These are phyloP conservation scores for Coemansia pectinata DNA, from an alignment of 192 early-diverging fungal species.

Conservation along the genomic window DNA sequence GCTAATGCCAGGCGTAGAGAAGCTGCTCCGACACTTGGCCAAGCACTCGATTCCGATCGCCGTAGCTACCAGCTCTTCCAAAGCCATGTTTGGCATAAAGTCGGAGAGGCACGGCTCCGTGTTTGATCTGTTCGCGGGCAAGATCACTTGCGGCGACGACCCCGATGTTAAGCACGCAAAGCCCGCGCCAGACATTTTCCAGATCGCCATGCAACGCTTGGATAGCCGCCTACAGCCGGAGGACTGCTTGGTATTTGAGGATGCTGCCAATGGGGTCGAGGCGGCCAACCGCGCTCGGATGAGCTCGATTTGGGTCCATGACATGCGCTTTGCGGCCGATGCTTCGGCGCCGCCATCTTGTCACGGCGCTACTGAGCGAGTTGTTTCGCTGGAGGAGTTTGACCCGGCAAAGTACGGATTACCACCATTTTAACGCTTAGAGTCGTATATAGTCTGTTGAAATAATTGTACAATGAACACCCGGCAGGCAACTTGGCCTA, in stretches of 20 bases:
- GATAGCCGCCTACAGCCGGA: slow-evolving; percentile 52
- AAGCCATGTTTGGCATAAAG: slow-evolving; percentile 76
- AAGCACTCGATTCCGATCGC: slow-evolving; percentile 76
- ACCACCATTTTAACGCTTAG: slow-evolving; percentile 49
- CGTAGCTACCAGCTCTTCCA: slow-evolving; percentile 78
- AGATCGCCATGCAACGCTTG: slow-evolving; percentile 64
- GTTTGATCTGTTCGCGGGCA: slow-evolving; percentile 74
- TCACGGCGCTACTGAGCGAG: slow-evolving; percentile 59
- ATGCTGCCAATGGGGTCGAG: slow-evolving; percentile 77
- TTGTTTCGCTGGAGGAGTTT: slow-evolving; percentile 68
- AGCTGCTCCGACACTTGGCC: slow-evolving; percentile 74
- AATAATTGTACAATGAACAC: neutral
- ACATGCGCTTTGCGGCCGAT: slow-evolving; percentile 60
- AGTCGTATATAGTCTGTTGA: neutral
- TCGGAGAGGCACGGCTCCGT: slow-evolving; percentile 63
- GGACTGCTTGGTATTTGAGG: slow-evolving; percentile 92
- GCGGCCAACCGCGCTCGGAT: slow-evolving; percentile 82
- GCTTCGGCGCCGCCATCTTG: slow-evolving; percentile 39
- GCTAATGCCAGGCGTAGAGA: slow-evolving; percentile 67
- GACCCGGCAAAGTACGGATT: slow-evolving; percentile 65
- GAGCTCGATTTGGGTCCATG: slow-evolving; percentile 88
- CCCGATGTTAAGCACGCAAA: slow-evolving; percentile 75
- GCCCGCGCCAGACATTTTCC: slow-evolving; percentile 91
- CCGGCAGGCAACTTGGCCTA: neutral
- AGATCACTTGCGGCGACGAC: slow-evolving; percentile 89